These are phyloP conservation scores for Pythium sukuiense DNA, from an alignment of 352 stramenopile species.

Conservation along the genomic window DNA sequence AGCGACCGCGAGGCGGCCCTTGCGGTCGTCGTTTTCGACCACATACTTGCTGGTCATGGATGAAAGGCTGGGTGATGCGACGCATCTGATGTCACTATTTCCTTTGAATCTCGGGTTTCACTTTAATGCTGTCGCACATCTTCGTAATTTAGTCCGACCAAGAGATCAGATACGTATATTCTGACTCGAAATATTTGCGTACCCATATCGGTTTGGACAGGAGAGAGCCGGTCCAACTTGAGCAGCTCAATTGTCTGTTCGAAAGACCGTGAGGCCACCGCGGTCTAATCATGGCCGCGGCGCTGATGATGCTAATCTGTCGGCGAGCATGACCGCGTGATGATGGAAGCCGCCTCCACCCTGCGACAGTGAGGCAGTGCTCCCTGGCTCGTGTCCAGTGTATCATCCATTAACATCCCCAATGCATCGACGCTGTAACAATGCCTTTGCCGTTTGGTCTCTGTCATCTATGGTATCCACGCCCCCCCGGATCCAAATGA, in stretches of 20 bases:
- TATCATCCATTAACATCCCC: neutral
- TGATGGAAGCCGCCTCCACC: neutral
- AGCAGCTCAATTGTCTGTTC: neutral
- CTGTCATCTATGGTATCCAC: neutral
- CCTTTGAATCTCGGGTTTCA: neutral
- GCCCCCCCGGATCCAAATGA: too few relatives aligned
- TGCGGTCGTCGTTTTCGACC: constrained; percentile 28
- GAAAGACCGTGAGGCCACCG: neutral
- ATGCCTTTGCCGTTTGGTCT: neutral
- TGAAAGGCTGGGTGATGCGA: neutral
- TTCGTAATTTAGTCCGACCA: neutral
- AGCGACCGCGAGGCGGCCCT: constrained; percentile 53
- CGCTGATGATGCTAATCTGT: neutral
- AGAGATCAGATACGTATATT: neutral
- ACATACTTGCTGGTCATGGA: constrained; percentile 1
- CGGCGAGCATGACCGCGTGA: neutral
- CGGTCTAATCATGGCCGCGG: neutral
- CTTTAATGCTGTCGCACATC: neutral
- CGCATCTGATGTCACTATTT: neutral
- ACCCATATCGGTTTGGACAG: constrained; percentile 4
- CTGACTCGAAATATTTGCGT: constrained; percentile 3
- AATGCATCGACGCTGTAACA: neutral
- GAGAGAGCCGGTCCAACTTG: constrained; percentile 1
- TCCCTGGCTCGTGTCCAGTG: neutral
- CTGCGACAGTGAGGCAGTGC: neutral